Percentiles rank a stretch among this genome's conserved stretches.
Conservation (phyloP, 768 basidiomycete species). For the Trametes sanguinea region DNA sequence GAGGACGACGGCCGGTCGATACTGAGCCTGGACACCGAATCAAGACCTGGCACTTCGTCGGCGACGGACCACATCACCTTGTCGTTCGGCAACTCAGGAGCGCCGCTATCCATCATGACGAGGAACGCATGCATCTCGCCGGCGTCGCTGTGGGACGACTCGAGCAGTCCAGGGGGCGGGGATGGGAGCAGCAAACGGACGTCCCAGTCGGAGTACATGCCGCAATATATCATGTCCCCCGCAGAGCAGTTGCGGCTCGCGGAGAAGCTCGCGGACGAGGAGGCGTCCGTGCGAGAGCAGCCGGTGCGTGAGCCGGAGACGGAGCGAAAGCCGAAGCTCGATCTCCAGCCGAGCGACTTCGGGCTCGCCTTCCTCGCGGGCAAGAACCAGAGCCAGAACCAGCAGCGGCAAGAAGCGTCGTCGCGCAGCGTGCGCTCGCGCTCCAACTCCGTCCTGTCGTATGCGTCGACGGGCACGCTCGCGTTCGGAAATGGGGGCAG, state of each 20-base stretch:
- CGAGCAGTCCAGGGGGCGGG: background rate
- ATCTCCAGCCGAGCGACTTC: constrained; percentile 27
- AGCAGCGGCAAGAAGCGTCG: background rate
- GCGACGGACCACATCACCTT: constrained; percentile 27
- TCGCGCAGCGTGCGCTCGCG: constrained; percentile 16
- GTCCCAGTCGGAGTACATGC: constrained; percentile 50
- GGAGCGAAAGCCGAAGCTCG: constrained; percentile 25
- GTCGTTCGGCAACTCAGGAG: constrained; percentile 30
- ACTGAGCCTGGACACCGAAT: constrained; percentile 47
- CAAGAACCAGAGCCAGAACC: constrained; percentile 11
- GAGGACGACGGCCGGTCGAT: constrained; percentile 60
- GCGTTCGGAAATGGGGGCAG: constrained; percentile 24
- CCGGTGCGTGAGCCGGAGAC: constrained; percentile 14
- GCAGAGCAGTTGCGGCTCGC: constrained; percentile 65
- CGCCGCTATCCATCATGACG: constrained; percentile 30
- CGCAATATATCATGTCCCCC: constrained; percentile 68
- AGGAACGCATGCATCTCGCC: constrained; percentile 34
- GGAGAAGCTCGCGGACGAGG: constrained; percentile 44
- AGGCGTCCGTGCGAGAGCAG: constrained; percentile 8
- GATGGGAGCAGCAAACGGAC: constrained; percentile 23
- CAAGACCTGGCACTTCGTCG: constrained; percentile 25
- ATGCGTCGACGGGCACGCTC: constrained; percentile 23
- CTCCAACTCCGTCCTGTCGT: constrained; percentile 27
- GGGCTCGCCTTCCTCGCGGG: constrained; percentile 21
- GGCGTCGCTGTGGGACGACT: constrained; percentile 50